A percentile compares a stretch with the other conserved stretches of the same genome.
These are phyloP conservation scores for Coniochaeta sp. DNA, from an alignment of 2,329 filamentous ascomycete species.

Conservation along the genomic window DNA sequence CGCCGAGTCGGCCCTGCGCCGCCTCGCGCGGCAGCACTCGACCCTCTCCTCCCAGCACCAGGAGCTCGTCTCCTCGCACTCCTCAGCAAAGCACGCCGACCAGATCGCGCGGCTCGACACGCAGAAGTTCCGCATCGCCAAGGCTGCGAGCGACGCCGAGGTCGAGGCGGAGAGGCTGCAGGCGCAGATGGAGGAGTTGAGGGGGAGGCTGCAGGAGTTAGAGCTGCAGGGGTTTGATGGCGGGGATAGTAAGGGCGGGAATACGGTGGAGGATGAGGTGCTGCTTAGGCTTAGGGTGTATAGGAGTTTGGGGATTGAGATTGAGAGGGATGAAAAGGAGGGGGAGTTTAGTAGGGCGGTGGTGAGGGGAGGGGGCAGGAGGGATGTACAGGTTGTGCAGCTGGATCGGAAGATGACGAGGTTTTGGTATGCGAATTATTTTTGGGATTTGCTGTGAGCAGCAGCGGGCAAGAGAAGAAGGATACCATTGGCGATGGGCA, in stretches of 20 bases:
- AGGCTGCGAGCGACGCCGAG: slow-evolving; percentile 80
- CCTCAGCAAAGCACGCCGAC: slow-evolving; percentile 70
- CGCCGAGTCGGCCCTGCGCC: slow-evolving; percentile 59
- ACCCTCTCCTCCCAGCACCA: slow-evolving; percentile 69
- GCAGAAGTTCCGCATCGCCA: slow-evolving; percentile 91
- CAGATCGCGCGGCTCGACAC: slow-evolving; percentile 85
- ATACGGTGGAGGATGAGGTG: slow-evolving; percentile 53
- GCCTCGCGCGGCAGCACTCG: slow-evolving; percentile 56
- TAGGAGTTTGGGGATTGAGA: slow-evolving; percentile 81
- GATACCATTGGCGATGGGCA: not conserved
- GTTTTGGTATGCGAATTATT: slow-evolving; percentile 92
- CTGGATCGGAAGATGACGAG: slow-evolving; percentile 87
- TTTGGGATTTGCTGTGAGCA: slow-evolving; percentile 76
- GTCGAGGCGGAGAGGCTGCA: slow-evolving; percentile 92
- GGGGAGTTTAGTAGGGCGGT: slow-evolving; percentile 83
- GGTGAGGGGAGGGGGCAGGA: slow-evolving; percentile 76
- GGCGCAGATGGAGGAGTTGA: slow-evolving; percentile 68
- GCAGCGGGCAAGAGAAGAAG: not conserved
- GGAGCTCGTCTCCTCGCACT: slow-evolving; percentile 69
- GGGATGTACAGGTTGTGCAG: slow-evolving; percentile 90
- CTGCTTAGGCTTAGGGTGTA: slow-evolving; percentile 82
- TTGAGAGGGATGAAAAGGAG: slow-evolving; percentile 64
- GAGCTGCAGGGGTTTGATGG: slow-evolving; percentile 86
- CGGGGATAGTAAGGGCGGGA: slow-evolving; percentile 25
- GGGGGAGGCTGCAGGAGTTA: slow-evolving; percentile 69